Evolutionary conservation across 2,329 filamentous ascomycete species (phyloP).

Genomic region (Pseudocercospora cruenta): DNA sequence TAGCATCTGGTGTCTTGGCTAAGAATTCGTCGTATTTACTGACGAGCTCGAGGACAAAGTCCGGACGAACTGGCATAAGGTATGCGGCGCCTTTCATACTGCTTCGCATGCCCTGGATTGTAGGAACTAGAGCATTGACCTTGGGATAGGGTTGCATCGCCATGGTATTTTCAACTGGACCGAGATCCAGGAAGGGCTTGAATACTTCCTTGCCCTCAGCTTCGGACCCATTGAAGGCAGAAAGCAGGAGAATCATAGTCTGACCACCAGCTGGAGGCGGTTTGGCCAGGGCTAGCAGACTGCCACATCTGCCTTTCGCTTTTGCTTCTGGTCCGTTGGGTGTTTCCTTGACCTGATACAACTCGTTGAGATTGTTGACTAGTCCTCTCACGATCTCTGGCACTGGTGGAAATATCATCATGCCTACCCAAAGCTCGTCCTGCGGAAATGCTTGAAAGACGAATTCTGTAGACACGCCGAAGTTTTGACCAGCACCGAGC

Average conservation of each 20-base stretch:
- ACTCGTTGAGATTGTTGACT: conserved; percentile 27
- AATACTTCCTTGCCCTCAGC: conserved; percentile 28
- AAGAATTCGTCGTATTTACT: conserved; percentile 29
- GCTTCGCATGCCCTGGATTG: conserved; percentile 28
- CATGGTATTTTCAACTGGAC: conserved; percentile 29
- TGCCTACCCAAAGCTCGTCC: conserved; percentile 41
- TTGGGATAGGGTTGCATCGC: conserved; percentile 27
- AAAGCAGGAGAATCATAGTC: conserved; percentile 29
- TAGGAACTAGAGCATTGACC: conserved; percentile 32
- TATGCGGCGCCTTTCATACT: conserved; percentile 36
- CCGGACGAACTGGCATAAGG: conserved; percentile 28
- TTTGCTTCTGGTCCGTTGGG: conserved; percentile 23
- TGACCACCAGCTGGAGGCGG: conserved; percentile 31
- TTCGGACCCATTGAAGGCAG: conserved; percentile 26
- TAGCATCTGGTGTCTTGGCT: conserved; percentile 25
- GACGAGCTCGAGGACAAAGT: conserved; percentile 29
- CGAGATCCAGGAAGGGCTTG: conserved; percentile 30
- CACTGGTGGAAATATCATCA: conserved; percentile 41
- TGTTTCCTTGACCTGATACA: conserved; percentile 26
- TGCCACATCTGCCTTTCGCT: conserved; percentile 23
- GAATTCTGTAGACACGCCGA: conserved; percentile 53
- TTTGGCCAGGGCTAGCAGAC: conserved; percentile 28
- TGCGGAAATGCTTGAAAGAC: conserved; percentile 41
- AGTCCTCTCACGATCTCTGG: conserved; percentile 25
- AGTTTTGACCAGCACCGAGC: conserved; percentile 51